Evolutionary conservation across 2,329 filamentous ascomycete genomes (phyloP).

Genomic region (Fusarium sp.): DNA sequence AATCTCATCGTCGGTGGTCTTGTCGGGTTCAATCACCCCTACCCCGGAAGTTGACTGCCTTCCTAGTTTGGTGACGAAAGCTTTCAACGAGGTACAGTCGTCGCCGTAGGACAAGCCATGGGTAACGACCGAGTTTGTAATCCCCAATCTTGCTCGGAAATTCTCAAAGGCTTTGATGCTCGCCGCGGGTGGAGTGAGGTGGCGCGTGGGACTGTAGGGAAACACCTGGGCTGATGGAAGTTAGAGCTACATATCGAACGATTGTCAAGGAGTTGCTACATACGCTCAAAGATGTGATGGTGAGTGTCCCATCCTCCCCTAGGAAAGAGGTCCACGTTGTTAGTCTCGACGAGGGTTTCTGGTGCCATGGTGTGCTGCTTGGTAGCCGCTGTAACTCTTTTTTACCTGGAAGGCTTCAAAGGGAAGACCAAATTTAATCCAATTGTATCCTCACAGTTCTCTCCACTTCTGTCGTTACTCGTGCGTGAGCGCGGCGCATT

Average conservation of each 20-base stretch:
- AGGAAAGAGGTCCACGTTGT: conserved; percentile 39
- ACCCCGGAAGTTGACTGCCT: conserved; percentile 34
- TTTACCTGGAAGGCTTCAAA: neutral
- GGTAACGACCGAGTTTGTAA: conserved; percentile 51
- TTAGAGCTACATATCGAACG: neutral
- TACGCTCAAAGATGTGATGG: conserved; percentile 51
- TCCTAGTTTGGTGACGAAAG: conserved; percentile 47
- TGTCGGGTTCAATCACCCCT: conserved; percentile 27
- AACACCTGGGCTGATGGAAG: conserved; percentile 9
- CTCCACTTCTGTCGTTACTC: neutral
- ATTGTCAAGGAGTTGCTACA: neutral
- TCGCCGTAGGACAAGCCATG: conserved; percentile 54
- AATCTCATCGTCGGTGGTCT: conserved; percentile 22
- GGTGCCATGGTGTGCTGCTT: conserved; percentile 8
- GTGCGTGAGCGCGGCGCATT: neutral
- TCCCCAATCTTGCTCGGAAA: conserved; percentile 32
- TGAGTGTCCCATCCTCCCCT: conserved; percentile 49
- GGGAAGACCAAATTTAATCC: neutral
- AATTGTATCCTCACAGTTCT: neutral
- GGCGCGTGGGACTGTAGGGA: conserved; percentile 14
- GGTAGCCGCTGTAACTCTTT: neutral
- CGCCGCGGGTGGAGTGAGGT: conserved; percentile 20
- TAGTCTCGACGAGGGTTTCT: conserved; percentile 1
- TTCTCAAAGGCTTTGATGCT: conserved; percentile 18
- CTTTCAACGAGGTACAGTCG: conserved; percentile 49